Evolutionary conservation across 163 green algal species (phyloP), one percentile per base, ranked within the genome.

Genomic region (Prototheca stagnorum): DNA sequence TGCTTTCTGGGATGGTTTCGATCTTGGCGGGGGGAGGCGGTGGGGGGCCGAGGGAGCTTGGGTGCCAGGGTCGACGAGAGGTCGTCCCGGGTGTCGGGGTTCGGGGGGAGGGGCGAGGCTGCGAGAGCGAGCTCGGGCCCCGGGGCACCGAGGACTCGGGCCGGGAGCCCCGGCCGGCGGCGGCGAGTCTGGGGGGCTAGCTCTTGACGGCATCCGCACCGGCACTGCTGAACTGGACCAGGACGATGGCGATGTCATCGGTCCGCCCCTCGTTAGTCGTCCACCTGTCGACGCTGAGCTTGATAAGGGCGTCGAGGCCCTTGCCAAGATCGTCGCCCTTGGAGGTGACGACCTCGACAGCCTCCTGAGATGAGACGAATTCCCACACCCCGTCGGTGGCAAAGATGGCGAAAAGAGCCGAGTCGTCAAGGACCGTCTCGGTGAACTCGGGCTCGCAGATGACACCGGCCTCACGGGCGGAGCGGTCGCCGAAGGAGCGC

Each of bases 311-410:
- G 35, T 84, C 36, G 24, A 65, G 76, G n/a, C n/a, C n/a, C 3
- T 83, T 81, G 28, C 84, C 72, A 33, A 84, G 64, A 0, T 69
- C 67, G 59, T 88, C 70, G 7, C 78, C 64, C 57, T 15, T 24
- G n/a, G 25, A 24, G 1, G 24, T 8, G 1, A 45, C 29, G 2
- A 94, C 85, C 44, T 94, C 73, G 2, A 95, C 73, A 21, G 91
- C 86, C 2, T 47, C 56, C 57, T 93, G 82, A 31, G 56, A 80
- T 34, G 71, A 67, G 37, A 97, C 62, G 57, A 97, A 97, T 73
- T 97, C 88, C 62, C 86, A 95, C 19, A 97, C 68, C 43, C 88
- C 88, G 60, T 95, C 88, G 2, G 67, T 82, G 6, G 85, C 86
- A 44, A 96, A 57, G 19, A 95, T 59, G 20, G 92, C 40, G 57